Conservation (phyloP, 2,329 filamentous ascomycete species). For the Parasarocladium wereldwijsianum region DNA sequence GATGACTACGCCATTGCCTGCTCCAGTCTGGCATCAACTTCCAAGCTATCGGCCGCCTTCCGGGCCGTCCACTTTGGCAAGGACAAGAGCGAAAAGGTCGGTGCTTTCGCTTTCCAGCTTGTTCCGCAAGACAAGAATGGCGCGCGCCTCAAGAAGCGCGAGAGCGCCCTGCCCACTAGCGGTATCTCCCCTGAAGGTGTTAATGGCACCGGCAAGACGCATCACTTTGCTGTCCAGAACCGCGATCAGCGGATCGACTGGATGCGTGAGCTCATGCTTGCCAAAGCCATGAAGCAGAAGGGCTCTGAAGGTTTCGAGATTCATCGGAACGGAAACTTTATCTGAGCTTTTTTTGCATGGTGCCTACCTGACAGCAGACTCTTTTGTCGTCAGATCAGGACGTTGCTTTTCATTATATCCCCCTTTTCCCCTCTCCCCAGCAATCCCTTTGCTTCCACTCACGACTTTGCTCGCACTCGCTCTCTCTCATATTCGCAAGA, state of each 20-base stretch:
- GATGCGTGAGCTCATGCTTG: conserved; percentile 89
- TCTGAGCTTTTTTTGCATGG: conserved; percentile 23
- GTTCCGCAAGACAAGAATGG: conserved; percentile 52
- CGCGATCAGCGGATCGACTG: conserved; percentile 90
- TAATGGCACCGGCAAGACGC: conserved; percentile 62
- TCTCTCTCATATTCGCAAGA: not conserved
- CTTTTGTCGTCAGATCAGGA: not conserved
- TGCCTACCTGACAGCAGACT: too few species aligned
- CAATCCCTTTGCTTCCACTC: not conserved
- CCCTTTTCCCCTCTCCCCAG: not conserved
- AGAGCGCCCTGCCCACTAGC: conserved; percentile 26
- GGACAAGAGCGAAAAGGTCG: conserved; percentile 42
- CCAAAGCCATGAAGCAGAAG: conserved; percentile 75
- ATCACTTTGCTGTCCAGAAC: conserved; percentile 82
- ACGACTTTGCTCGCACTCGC: not conserved
- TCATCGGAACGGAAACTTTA: conserved; percentile 67
- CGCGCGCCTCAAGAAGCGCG: conserved; percentile 36
- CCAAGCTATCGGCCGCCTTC: conserved; percentile 77
- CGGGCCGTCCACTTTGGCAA: conserved; percentile 55
- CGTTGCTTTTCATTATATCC: too few species aligned
- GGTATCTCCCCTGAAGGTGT: conserved; percentile 25
- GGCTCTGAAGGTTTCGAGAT: conserved; percentile 71
- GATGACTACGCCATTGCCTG: conserved; percentile 83
- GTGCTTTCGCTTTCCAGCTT: conserved; percentile 73
- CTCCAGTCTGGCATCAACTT: conserved; percentile 57